These are phyloP conservation scores for Serpula lacrymans DNA, from an alignment of 768 basidiomycete species.

Conservation along the genomic window DNA sequence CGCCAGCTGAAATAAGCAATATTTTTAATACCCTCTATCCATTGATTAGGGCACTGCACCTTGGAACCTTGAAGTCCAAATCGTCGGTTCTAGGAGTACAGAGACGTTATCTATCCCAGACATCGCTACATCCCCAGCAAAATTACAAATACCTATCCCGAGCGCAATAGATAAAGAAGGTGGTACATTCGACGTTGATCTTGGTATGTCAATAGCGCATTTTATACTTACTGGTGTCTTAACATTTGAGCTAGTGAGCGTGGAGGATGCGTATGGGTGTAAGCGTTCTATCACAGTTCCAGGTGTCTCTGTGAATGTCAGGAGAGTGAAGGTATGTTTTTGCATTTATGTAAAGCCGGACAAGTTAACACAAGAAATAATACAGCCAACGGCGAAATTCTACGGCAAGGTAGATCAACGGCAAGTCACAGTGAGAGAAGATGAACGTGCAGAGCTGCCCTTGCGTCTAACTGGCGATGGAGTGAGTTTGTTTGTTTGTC, in stretches of 20 bases:
- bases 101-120: conserved; percentile 54
- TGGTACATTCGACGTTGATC: conserved; percentile 75
- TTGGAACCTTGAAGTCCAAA: conserved; percentile 82
- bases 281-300: conserved; percentile 69
- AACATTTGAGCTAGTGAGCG: conserved; percentile 52
- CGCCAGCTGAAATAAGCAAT: too few species aligned
- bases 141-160: conserved; percentile 66
- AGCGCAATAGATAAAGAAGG: conserved; percentile 60
- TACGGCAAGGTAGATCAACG: conserved; percentile 63
- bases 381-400: conserved; percentile 83
- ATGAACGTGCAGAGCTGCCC: conserved; percentile 69
- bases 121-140: conserved; percentile 53
- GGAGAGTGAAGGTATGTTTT: conserved; percentile 63
- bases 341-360: too few species aligned
- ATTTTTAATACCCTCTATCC: background rate
- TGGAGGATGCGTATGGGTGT: conserved; percentile 89
- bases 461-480: conserved; percentile 88
- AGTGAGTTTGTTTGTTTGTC: conserved; percentile 42
- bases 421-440: conserved; percentile 65
- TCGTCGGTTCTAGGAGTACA: conserved; percentile 69
- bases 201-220: conserved; percentile 44
- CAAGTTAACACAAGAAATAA: background rate
- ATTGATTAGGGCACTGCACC: conserved; percentile 75
- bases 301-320: conserved; percentile 83
- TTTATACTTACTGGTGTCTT: conserved; percentile 4